A percentile compares a stretch with the other conserved stretches of the same genome.
These are phyloP conservation scores for Ascodesmis nigricans DNA, from an alignment of 495 filamentous ascomycete genomes.

Conservation along the genomic window DNA sequence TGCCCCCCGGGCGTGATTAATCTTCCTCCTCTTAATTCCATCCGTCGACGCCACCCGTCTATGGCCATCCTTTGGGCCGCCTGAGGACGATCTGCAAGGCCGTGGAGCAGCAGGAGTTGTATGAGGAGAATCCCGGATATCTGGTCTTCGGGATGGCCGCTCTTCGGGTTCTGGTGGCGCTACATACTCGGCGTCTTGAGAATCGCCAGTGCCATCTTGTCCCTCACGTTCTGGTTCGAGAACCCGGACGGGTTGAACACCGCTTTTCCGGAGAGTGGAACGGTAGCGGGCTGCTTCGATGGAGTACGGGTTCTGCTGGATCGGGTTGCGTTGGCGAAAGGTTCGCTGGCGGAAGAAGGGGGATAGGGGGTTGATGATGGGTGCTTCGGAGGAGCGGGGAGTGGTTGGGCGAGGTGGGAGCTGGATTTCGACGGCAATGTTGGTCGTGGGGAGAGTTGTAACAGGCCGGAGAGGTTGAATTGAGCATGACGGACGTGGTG, in stretches of 20 bases:
- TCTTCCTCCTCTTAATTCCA: slow-evolving; percentile 6
- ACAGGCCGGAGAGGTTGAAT: too few species aligned
- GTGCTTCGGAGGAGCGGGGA: background rate
- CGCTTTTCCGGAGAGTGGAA: slow-evolving; percentile 27
- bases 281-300: slow-evolving; percentile 33
- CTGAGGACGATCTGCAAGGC: too few species aligned
- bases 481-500: slow-evolving; percentile 2
- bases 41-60: slow-evolving; percentile 14
- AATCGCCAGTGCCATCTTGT: slow-evolving; percentile 14
- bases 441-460: too few species aligned
- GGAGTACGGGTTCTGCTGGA: slow-evolving; percentile 37
- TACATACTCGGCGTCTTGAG: slow-evolving; percentile 26
- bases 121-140: too few species aligned
- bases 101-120: too few species aligned
- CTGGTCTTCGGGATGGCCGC: too few species aligned
- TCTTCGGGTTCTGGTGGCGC: slow-evolving; percentile 13
- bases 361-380: slow-evolving; percentile 8
- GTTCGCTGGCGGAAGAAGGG: slow-evolving; percentile 14
- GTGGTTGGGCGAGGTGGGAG: slow-evolving; percentile 1
- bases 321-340: slow-evolving; percentile 35
- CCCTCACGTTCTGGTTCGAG: slow-evolving; percentile 10
- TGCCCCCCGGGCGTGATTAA: slow-evolving; percentile 5
- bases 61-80: too few species aligned
- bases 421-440: too few species aligned
- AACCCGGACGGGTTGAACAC: slow-evolving; percentile 30